Evolutionary conservation across 805 yeast genomes (phyloP).

Genomic region (Lipomyces kockii): DNA sequence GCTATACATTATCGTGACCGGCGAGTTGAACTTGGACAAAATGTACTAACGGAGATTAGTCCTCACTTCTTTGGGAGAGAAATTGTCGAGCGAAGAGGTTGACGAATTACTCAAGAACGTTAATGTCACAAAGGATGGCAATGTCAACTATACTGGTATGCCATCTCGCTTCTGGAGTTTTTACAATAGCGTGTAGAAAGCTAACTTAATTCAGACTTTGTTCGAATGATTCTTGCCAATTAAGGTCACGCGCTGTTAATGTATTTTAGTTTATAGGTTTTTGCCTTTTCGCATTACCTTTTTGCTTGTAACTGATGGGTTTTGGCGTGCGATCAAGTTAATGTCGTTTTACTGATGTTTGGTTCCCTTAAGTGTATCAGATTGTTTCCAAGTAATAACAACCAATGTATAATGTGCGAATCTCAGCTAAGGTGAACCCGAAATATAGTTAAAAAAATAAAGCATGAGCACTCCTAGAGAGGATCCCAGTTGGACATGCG

Average conservation of each 20-base stretch:
- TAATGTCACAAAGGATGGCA: constrained; percentile 89
- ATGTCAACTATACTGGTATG: constrained; percentile 81
- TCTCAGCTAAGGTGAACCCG: background rate
- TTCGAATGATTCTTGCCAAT: constrained; percentile 38
- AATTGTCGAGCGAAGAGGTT: constrained; percentile 85
- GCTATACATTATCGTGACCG: background rate
- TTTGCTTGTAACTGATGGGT: background rate
- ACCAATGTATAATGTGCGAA: background rate
- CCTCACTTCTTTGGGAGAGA: constrained; percentile 94
- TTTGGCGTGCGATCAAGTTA: background rate
- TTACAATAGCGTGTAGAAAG: background rate
- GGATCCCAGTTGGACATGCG: too few species aligned
- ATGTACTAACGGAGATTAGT: constrained; percentile 43
- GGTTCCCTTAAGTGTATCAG: background rate
- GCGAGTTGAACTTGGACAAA: background rate
- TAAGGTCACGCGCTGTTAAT: constrained; percentile 12
- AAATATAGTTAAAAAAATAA: background rate
- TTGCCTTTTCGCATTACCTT: background rate
- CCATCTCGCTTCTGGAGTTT: background rate
- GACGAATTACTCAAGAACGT: constrained; percentile 96
- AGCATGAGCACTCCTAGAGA: background rate
- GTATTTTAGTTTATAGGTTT: background rate
- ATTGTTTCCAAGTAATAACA: background rate
- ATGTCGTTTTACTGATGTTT: background rate
- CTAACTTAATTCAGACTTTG: constrained; percentile 44